Percentiles rank a stretch among this genome's conserved stretches.
phyloP scores from a whole-genome alignment of 2,329 filamentous ascomycete genomes.

The Colletotrichum chrysophilum region DNA sequence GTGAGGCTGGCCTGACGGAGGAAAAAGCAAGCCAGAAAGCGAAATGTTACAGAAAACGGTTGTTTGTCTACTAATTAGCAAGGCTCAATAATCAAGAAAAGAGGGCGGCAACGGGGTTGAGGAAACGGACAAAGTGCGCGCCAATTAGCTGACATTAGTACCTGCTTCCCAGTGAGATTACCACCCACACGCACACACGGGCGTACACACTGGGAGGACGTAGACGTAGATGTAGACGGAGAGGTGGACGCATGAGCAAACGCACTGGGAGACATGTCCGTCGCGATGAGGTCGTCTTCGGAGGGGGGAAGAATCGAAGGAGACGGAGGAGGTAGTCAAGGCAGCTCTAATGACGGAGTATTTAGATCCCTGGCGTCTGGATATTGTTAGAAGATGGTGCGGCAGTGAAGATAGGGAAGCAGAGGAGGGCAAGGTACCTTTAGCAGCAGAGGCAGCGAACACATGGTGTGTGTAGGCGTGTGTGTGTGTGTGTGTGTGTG shows the following conservation, averaged over 20 bases:
- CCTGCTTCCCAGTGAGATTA: constrained; percentile 19
- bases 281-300: neutral
- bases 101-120: neutral
- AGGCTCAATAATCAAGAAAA: neutral
- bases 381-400: neutral
- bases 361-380: neutral
- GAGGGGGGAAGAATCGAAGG: neutral
- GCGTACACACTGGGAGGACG: neutral
- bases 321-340: neutral
- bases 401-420: neutral
- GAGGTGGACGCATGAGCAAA: neutral
- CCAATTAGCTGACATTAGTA: constrained; percentile 20
- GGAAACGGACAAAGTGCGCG: constrained; percentile 8
- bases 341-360: neutral
- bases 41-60: constrained; percentile 20
- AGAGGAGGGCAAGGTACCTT: neutral
- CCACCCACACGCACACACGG: constrained; percentile 11
- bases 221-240: neutral
- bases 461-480: neutral
- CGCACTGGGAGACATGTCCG: constrained; percentile 6
- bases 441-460: neutral
- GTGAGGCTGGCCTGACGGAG: neutral
- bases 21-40: constrained; percentile 13
- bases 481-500: neutral
- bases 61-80: constrained; percentile 12